Evolutionary conservation across 2,329 filamentous ascomycete genomes (phyloP), one percentile per base, ranked within the genome.

Genomic region (Cladobotryum protrusum): DNA sequence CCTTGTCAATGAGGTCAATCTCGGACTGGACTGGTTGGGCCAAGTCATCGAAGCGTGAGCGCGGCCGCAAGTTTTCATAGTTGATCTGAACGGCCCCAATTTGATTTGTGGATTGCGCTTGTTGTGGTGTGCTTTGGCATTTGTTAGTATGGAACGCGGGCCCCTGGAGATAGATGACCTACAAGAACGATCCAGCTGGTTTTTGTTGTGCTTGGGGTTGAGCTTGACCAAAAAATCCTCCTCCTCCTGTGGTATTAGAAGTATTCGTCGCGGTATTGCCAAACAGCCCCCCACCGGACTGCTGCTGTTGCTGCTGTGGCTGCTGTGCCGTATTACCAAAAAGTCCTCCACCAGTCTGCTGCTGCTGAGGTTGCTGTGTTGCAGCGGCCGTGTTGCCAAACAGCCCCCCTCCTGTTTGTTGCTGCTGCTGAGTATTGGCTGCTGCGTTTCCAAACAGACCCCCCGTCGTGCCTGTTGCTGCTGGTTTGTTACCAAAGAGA

Each of bases 21-120:
- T 89, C 73, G 54, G 83, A 81, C 63, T 95, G 89, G 14, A 96
- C 74, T 29, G 88, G 82, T 57, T 92, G 86, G 53, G 87, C 82
- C 24, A 96, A 83, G 67, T 96, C 92, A 63, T 90, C 89, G 73
- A 93, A 96, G 54, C 93, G 88, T 3, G 90, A 96, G 0, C 91
- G 95, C 14, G 87, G 86, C 47, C 89, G 83, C 53, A 97, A 75
- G 63, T 87, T 88, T 59, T 81, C 81, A 47, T 87, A 70, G 67
- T 93, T 87, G 60, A 95, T 87, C 61, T 87, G 85, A 15, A 89
- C 86, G 15, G 86, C 88, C 1, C 85, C 83, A 14, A 84, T 76
- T 56, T 79, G 76, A 45, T 75, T 77, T 61, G 54, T 72, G 9
- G 72, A 67, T 45, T 63, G 64, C 9, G 57, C 51, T 43, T 61